Base-by-base conservation (phyloP, 371 early-diverging fungal species). In the Mortierella sp. region DNA sequence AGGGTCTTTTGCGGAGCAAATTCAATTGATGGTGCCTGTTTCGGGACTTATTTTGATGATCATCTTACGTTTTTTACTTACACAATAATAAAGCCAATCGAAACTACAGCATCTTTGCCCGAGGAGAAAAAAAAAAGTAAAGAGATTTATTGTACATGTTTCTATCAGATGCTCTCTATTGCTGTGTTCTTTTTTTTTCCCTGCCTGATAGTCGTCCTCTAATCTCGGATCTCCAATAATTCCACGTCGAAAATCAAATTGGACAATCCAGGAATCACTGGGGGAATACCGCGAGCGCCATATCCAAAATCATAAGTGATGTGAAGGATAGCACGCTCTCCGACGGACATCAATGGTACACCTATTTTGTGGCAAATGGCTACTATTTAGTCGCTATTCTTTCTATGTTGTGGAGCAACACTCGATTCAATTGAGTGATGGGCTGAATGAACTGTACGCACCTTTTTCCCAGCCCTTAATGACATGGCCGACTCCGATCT, bases 401-500 rank as follows among this genome's bases (percentile, higher is more conserved):
- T 14, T 40, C 14, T 40, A 40, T 40, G 43, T 40, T 14, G 43
- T 14, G 9, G 9, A 11, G 5, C 30, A 51, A 14, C 51, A 22
- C 6, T 6, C 51, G 18, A 51, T 51, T 51, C n/a, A 51, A 51
- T 3, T 51, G 18, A 12, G 18, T 6, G n/a, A 20, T 51, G n/a
- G 51, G 8, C 4, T 20, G 22, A 49, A 18, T 45, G 16, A 32
- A 11, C 5, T 16, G 54, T 3, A 22, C 55, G 5, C 73, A 76
- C 72, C 73, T 77, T 93, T 88, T 77, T 93, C 92, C 93, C 94
- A 94, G 71, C 97, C 97, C 77, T 89, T 87, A 87, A 98, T 98
- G 78, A 98, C 96, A 78, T 90, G 93, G n/a, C 97, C 97, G 39
- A 95, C 94, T 74, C 99, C 99, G 78, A 98, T 97, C 61, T 83